Evolutionary conservation across 108 stramenopile species (phyloP).

Genomic region (Cyclotella distinguenda): DNA sequence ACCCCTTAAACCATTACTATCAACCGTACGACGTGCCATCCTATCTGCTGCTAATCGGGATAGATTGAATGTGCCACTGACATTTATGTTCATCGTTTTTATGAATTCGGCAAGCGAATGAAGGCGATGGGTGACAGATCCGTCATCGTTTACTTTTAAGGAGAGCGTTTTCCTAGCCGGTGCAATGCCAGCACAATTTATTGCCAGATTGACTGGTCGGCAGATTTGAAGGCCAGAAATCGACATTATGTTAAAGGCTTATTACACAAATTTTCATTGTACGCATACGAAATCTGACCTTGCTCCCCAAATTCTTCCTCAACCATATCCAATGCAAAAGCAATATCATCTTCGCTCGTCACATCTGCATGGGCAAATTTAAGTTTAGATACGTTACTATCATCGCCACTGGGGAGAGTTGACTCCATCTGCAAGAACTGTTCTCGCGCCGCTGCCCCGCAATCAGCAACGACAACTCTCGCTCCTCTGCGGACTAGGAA

Average conservation of each 20-base stretch:
- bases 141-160: constrained; percentile 53
- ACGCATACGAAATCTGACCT: no score
- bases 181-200: constrained; percentile 95
- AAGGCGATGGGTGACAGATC: constrained; percentile 43
- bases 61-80: constrained; percentile 94
- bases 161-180: constrained; percentile 71
- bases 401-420: not conserved
- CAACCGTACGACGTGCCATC: constrained; percentile 66
- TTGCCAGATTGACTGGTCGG: constrained; percentile 68
- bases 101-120: constrained; percentile 63
- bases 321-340: constrained; percentile 54
- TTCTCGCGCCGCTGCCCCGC: constrained; percentile 44
- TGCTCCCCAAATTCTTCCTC: constrained; percentile 69
- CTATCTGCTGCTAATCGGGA: constrained; percentile 84
- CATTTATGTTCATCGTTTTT: constrained; percentile 79
- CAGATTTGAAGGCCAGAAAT: not conserved
- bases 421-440: constrained; percentile 45
- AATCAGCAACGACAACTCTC: constrained; percentile 83
- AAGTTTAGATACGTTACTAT: constrained; percentile 18
- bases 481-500: constrained; percentile 72
- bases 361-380: constrained; percentile 71
- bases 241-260: not conserved
- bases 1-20: constrained; percentile 69
- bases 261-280: no score
- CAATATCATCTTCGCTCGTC: constrained; percentile 56